phyloP scores from a whole-genome alignment of 805 yeast species.

The Kluyveromyces wickerhamii region DNA sequence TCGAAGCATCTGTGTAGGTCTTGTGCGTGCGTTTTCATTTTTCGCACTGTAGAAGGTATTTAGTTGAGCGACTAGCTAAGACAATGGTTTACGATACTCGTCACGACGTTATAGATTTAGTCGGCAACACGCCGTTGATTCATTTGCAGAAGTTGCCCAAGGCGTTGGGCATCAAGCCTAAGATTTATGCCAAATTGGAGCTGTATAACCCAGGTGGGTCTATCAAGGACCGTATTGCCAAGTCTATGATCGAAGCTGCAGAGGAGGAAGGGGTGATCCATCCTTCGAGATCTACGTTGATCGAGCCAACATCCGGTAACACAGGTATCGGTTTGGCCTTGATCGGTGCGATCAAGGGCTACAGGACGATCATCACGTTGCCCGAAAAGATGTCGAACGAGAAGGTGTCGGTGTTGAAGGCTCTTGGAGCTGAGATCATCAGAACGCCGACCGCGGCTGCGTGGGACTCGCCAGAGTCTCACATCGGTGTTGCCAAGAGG shows the following conservation, averaged over 20 bases:
- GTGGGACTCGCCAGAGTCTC: conserved; percentile 87
- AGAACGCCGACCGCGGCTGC: conserved; percentile 92
- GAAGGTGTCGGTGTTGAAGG: conserved; percentile 79
- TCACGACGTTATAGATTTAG: conserved; percentile 50
- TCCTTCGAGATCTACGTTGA: conserved; percentile 71
- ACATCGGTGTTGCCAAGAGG: conserved; percentile 78
- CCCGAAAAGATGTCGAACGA: conserved; percentile 93
- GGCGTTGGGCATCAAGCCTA: conserved; percentile 65
- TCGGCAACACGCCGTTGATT: conserved; percentile 81
- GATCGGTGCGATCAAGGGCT: conserved; percentile 80
- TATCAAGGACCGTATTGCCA: conserved; percentile 82
- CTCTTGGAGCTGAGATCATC: conserved; percentile 83
- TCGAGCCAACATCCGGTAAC: conserved; percentile 88
- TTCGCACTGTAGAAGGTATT: no score
- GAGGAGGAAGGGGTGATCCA: conserved; percentile 68
- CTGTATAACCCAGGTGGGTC: conserved; percentile 86
- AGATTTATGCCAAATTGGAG: conserved; percentile 66
- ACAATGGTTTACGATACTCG: conserved; percentile 6
- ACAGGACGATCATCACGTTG: conserved; percentile 76
- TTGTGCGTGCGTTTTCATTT: no score
- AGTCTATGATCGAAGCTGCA: conserved; percentile 80
- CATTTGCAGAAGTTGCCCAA: conserved; percentile 70
- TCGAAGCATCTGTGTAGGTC: no score
- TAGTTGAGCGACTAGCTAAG: neutral
- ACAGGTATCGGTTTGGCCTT: conserved; percentile 88